Conservation (phyloP, 768 basidiomycete species). For the Lentinula detonsa region DNA sequence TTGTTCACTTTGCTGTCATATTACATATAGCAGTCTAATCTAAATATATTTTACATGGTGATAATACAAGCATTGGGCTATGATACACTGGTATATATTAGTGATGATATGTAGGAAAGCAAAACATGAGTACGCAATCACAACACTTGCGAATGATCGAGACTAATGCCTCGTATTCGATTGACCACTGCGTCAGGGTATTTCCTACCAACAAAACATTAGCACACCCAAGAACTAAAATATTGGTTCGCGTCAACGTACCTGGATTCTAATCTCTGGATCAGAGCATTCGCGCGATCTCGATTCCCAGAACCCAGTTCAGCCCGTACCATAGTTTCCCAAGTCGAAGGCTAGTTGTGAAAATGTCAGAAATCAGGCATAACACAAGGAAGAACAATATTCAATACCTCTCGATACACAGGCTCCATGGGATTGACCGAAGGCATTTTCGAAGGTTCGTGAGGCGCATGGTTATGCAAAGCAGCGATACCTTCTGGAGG, state of each 20-base stretch:
- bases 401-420: slow-evolving; percentile 75
- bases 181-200: slow-evolving; percentile 76
- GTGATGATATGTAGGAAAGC: too few species aligned
- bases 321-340: slow-evolving; percentile 93
- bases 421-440: slow-evolving; percentile 41
- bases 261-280: slow-evolving; percentile 71
- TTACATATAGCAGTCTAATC: background rate
- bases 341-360: slow-evolving; percentile 69
- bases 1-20: background rate
- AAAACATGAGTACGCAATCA: background rate
- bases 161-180: slow-evolving; percentile 74
- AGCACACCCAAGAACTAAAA: background rate
- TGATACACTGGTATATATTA: background rate
- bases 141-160: slow-evolving; percentile 46
- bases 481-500: slow-evolving; percentile 83
- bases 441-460: slow-evolving; percentile 37
- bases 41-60: background rate
- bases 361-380: slow-evolving; percentile 2
- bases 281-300: slow-evolving; percentile 58
- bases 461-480: slow-evolving; percentile 78
- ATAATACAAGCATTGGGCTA: background rate
- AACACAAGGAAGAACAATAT: background rate
- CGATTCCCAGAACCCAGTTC: slow-evolving; percentile 79
- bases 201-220: slow-evolving; percentile 33
- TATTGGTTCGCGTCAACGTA: slow-evolving; percentile 23